Percentiles rank a stretch among this genome's conserved stretches.
phyloP scores from a whole-genome alignment of 495 filamentous ascomycete species.

The Pyrenopolyporus hunteri region DNA sequence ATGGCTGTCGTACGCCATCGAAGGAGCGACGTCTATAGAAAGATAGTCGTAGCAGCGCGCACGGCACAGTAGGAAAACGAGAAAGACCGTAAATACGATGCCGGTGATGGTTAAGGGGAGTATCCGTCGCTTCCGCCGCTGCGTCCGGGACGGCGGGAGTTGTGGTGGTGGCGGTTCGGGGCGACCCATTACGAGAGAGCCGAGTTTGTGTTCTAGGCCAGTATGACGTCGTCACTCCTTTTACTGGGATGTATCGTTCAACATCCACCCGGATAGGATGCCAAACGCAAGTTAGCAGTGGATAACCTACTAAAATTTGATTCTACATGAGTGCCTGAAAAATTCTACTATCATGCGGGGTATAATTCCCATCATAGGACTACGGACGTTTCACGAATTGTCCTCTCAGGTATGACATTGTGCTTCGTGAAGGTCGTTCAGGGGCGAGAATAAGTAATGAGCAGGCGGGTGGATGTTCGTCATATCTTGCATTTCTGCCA shows the following conservation, averaged over 20 bases:
- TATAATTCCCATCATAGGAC: not conserved
- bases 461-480: not conserved
- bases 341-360: not conserved
- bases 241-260: not conserved
- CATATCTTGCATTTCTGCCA: slow-evolving; percentile 25
- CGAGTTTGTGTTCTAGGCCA: not conserved
- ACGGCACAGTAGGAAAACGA: slow-evolving; percentile 20
- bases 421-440: not conserved
- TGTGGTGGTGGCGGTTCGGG: not conserved
- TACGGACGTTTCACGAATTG: not conserved
- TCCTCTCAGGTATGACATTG: slow-evolving; percentile 9
- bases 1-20: slow-evolving; percentile 30
- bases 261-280: not conserved
- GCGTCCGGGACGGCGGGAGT: not conserved
- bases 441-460: slow-evolving; percentile 1
- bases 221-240: slow-evolving; percentile 5
- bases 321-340: not conserved
- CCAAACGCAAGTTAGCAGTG: not conserved
- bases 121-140: too few relatives aligned
- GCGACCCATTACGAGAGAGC: slow-evolving; percentile 23
- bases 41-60: slow-evolving; percentile 2
- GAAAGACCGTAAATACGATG: slow-evolving; percentile 20
- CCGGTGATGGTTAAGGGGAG: slow-evolving; percentile 7
- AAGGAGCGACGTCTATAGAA: not conserved
- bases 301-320: not conserved